Percentiles rank a stretch among this genome's conserved stretches.
phyloP scores from a whole-genome alignment of 495 filamentous ascomycete species.

The Hyaloscypha bicolor region DNA sequence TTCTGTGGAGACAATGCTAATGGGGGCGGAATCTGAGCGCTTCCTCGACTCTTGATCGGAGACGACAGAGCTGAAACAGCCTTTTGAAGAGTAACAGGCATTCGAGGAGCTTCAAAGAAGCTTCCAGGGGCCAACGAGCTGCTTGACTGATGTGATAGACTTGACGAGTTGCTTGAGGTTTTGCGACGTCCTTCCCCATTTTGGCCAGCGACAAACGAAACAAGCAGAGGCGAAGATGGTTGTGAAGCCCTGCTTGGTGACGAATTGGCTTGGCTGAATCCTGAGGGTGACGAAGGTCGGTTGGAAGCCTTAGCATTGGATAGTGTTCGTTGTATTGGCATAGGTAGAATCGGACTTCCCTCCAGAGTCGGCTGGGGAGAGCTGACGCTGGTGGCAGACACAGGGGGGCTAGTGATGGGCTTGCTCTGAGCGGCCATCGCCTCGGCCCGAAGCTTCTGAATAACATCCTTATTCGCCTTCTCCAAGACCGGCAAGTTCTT shows the following conservation, averaged over 20 bases:
- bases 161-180: constrained; percentile 86
- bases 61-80: constrained; percentile 65
- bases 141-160: constrained; percentile 75
- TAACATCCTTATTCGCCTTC: constrained; percentile 98
- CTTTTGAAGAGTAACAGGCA: constrained; percentile 61
- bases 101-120: constrained; percentile 70
- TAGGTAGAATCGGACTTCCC: constrained; percentile 78
- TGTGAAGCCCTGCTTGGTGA: constrained; percentile 88
- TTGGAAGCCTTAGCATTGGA: constrained; percentile 75
- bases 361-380: constrained; percentile 69
- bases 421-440: constrained; percentile 71
- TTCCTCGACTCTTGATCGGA: constrained; percentile 72
- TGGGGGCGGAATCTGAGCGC: constrained; percentile 44
- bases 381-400: constrained; percentile 35
- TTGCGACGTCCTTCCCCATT: constrained; percentile 56
- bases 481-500: constrained; percentile 96
- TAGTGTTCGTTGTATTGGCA: constrained; percentile 79
- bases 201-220: constrained; percentile 87
- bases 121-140: constrained; percentile 72
- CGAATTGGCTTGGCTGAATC: constrained; percentile 73
- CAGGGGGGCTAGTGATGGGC: constrained; percentile 41
- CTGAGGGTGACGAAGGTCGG: constrained; percentile 84
- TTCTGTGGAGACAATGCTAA: constrained; percentile 54
- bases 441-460: constrained; percentile 91
- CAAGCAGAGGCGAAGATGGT: constrained; percentile 89